Evolutionary conservation across 2,329 filamentous ascomycete genomes (phyloP).

Genomic region (Aspergillus puulaauensis): DNA sequence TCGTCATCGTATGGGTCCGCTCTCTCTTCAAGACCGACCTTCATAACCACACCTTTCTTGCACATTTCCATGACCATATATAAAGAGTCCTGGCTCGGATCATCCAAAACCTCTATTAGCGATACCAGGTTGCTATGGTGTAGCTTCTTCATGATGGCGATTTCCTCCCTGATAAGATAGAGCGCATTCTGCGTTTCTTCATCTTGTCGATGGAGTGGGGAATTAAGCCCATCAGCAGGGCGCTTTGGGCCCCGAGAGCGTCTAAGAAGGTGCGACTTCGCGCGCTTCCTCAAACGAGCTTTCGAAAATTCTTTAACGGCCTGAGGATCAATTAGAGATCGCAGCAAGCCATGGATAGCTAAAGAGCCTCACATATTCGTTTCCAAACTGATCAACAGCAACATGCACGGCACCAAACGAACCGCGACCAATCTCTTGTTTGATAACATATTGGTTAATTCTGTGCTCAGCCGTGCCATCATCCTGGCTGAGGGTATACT

Average conservation of each 20-base stretch:
- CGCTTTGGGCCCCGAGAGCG: conserved; percentile 56
- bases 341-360: background rate
- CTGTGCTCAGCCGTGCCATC: conserved; percentile 79
- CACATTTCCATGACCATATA: conserved; percentile 99
- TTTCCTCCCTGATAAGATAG: conserved; percentile 89
- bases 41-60: conserved; percentile 97
- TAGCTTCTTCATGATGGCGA: conserved; percentile 98
- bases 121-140: conserved; percentile 93
- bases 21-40: conserved; percentile 80
- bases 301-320: conserved; percentile 99
- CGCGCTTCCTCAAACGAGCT: conserved; percentile 80
- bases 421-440: conserved; percentile 92
- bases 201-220: conserved; percentile 61
- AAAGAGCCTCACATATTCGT: conserved; percentile 74
- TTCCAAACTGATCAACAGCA: conserved; percentile 84
- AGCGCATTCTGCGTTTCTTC: conserved; percentile 68
- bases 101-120: conserved; percentile 90
- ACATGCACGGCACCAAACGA: conserved; percentile 94
- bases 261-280: conserved; percentile 82
- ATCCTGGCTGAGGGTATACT: conserved; percentile 80
- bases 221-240: conserved; percentile 60
- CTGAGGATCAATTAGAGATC: conserved; percentile 46
- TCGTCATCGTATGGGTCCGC: conserved; percentile 82
- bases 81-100: conserved; percentile 89
- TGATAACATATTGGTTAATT: conserved; percentile 94